Base-by-base conservation (phyloP, 2,329 filamentous ascomycete genomes). In the Hymenoscyphus infarciens region DNA sequence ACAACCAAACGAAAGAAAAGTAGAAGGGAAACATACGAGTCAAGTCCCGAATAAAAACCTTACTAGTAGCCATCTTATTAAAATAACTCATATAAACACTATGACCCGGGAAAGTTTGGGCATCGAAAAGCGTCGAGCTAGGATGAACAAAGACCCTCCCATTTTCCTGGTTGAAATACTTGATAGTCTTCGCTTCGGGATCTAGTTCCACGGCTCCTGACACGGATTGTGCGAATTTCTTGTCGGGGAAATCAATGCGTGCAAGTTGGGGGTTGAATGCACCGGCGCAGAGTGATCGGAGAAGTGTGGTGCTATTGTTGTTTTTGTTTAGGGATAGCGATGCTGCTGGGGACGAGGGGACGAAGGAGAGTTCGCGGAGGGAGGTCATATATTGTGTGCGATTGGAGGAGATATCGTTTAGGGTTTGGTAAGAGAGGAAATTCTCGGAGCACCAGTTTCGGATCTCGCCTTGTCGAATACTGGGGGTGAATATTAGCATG, bases 121-220 rank as follows among this genome's bases (percentile, higher is more conserved):
- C 88, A 59, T 88, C 89, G 74, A 98, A 98, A 10, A 98, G 81
- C 0, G 89, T 92, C 54, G 91, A 96, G 70, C 86, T 88, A 0
- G 95, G 95, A 73, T 99, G 95, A 16, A 98, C 87, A 75, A 99
- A 99, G 13, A 98, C 91, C 6, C 95, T 84, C 0, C 89, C 90
- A 68, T 89, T 91, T 70, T 92, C 90, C 72, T 91, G 88, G 68
- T 90, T 91, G 76, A 92, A 98, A 78, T 93, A 99, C 74, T 92
- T 95, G 77, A 99, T 97, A 2, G 89, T 91, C 60, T 87, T 84
- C 4, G 94, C 94, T 76, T 98, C 94, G 0, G 94, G 94, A 73
- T 99, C 95, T 6, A 97, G 82, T 74, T 95, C 94, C 1, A 98
- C 91, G 0, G 95, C 91, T 7, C 95, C 95, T 0, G 91, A 91